These are phyloP conservation scores for Phytopythium mirpurense DNA, from an alignment of 352 stramenopile genomes.

Conservation along the genomic window DNA sequence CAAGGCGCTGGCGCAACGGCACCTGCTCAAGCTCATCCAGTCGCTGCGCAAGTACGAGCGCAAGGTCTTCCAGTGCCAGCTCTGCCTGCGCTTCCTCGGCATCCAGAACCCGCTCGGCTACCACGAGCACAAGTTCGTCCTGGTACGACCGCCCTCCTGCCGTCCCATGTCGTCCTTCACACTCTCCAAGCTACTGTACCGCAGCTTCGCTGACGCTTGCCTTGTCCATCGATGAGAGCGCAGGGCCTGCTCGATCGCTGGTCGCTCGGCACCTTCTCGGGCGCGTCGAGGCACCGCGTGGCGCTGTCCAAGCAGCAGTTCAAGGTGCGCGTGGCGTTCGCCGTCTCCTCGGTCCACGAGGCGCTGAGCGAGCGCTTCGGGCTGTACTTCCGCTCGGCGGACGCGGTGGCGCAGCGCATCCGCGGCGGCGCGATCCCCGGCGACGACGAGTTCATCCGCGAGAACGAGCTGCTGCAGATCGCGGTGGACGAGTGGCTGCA, in stretches of 20 bases:
- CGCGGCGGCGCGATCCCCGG: conserved; percentile 22
- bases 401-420: conserved; percentile 36
- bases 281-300: conserved; percentile 45
- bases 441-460: conserved; percentile 60
- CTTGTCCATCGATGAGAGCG: not conserved
- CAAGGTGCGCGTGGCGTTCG: conserved; percentile 50
- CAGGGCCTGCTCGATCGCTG: conserved; percentile 55
- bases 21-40: conserved; percentile 74
- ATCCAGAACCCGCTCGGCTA: conserved; percentile 61
- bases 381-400: conserved; percentile 50
- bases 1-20: conserved; percentile 66
- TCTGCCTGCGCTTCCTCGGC: conserved; percentile 68
- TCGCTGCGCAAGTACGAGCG: conserved; percentile 70
- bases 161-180: not conserved
- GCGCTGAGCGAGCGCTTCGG: conserved; percentile 57
- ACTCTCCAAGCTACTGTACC: too few species aligned
- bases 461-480: conserved; percentile 51
- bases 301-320: conserved; percentile 48
- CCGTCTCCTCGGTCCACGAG: conserved; percentile 46
- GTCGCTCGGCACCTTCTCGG: conserved; percentile 53
- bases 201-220: not conserved
- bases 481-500: conserved; percentile 55
- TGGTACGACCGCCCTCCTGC: conserved; percentile 20
- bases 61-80: conserved; percentile 56
- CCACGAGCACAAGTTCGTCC: conserved; percentile 72